Evolutionary conservation across 331 rosid genomes (phyloP), one percentile per base, ranked within the genome.

Genomic region (Malus hybrid): DNA sequence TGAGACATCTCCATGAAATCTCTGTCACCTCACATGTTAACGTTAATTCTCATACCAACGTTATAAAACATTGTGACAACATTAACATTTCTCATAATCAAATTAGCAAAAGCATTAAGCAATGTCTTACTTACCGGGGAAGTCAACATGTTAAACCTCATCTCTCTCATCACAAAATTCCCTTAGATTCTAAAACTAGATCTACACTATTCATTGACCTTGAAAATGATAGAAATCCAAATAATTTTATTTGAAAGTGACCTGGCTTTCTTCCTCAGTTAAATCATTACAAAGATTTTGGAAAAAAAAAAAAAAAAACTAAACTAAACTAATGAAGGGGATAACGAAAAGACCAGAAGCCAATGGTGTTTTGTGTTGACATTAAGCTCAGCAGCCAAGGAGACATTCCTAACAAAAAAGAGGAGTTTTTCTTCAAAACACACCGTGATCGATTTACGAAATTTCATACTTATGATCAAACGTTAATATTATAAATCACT

Each of bases 311-410:
- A n/a, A 56, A 34, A 52, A 31, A 54, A 54, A 24, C 50, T 12
- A 46, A 46, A 46, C 52, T 12, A 46, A 46, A 13, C 16, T 32
- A 22, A 19, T 11, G 65, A 24, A 60, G 7, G 64, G 31, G 28
- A 22, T 19, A 12, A 54, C 6, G 50, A 31, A 54, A 31, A 6
- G 50, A 46, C 6, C 52, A 46, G 52, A 46, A 46, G 52, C 52
- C 52, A 46, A 54, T 70, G 27, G 74, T 70, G 15, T 29, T 44
- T 29, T 70, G 62, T 70, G 33, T 48, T 69, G 73, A 69, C 59
- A 70, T 50, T 70, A 31, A 19, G 48, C 48, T 70, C 50, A 50
- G 20, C 31, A 54, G 64, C 64, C 74, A 70, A 18, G 33, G 33
- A 46, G 18, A 46, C 52, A 4, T 46, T 46, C 52, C 16, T 4